phyloP scores from a whole-genome alignment of 23 red algal species.

The Cyanidioschyzon merolae region DNA sequence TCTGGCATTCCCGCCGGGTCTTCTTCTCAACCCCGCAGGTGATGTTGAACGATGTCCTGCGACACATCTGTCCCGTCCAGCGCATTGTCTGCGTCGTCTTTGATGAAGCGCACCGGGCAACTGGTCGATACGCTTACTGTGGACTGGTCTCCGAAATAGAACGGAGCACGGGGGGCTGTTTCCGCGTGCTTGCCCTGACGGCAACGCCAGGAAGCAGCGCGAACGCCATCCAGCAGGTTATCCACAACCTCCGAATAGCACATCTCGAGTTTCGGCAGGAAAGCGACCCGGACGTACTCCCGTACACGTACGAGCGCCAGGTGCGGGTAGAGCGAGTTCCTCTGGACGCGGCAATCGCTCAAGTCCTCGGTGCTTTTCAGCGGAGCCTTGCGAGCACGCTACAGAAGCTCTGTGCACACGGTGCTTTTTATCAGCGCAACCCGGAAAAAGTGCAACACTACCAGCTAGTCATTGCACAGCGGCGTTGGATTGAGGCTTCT shows the following conservation, averaged over 20 bases:
- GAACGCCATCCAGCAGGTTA: conserved; percentile 23
- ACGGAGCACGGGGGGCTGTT: not conserved
- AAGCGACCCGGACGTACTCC: conserved; percentile 20
- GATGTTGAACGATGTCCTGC: conserved; percentile 29
- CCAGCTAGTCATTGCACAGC: not conserved
- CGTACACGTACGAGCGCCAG: conserved; percentile 21
- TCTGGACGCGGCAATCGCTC: not conserved
- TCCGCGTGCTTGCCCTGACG: conserved; percentile 21
- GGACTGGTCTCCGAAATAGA: conserved; percentile 17
- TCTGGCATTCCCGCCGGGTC: conserved; percentile 20
- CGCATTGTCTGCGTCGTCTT: conserved; percentile 26
- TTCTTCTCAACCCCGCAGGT: conserved; percentile 35
- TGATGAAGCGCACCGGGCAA: conserved; percentile 35
- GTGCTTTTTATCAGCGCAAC: conserved; percentile 16
- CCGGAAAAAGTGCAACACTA: not conserved
- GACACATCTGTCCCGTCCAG: not conserved
- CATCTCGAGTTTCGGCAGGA: conserved; percentile 25
- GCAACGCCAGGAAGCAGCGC: conserved; percentile 32
- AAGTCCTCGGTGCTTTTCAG: not conserved
- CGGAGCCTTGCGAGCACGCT: not conserved
- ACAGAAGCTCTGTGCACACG: conserved; percentile 17
- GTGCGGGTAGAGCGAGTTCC: conserved; percentile 1
- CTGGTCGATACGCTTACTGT: conserved; percentile 30
- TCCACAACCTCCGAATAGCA: conserved; percentile 28
- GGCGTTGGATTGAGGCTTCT: not conserved